Percentiles rank a stretch among this genome's conserved stretches.
phyloP scores from a whole-genome alignment of 768 basidiomycete species.

The Rhizopogon vinicolor region DNA sequence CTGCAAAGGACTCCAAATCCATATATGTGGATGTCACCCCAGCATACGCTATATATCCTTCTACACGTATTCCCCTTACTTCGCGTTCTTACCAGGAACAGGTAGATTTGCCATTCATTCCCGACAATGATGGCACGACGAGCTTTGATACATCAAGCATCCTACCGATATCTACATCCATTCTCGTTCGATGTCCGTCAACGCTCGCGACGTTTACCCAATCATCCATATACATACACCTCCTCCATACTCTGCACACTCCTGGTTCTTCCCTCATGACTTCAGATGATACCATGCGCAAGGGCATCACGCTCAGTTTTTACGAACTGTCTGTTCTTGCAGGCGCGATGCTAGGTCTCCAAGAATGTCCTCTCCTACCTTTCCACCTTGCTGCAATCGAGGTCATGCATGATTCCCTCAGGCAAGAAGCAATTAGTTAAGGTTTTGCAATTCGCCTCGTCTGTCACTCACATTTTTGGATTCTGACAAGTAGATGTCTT shows the following conservation, averaged over 20 bases:
- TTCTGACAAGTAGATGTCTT: conserved; percentile 5
- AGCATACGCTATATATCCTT: conserved; percentile 47
- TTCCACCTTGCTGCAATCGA: conserved; percentile 74
- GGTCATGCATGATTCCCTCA: conserved; percentile 45
- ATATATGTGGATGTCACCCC: conserved; percentile 34
- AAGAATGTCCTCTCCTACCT: conserved; percentile 52
- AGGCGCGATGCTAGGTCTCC: conserved; percentile 32
- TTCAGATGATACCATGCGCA: conserved; percentile 28
- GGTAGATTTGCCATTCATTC: conserved; percentile 24
- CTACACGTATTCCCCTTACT: conserved; percentile 37
- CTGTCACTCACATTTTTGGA: conserved; percentile 1
- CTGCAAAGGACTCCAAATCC: conserved; percentile 28
- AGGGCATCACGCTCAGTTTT: conserved; percentile 65
- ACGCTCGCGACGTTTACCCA: conserved; percentile 36
- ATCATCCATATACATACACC: conserved; percentile 55
- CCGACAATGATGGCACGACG: conserved; percentile 25
- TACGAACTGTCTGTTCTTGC: conserved; percentile 67
- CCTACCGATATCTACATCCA: conserved; percentile 52
- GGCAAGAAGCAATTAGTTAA: conserved; percentile 23
- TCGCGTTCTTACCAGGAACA: conserved; percentile 27
- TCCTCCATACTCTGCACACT: conserved; percentile 48
- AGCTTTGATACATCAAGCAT: conserved; percentile 33
- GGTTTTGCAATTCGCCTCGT: conserved; percentile 1
- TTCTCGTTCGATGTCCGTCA: conserved; percentile 52
- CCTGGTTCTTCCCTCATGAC: conserved; percentile 32